These are phyloP conservation scores for Fusarium mexicanum DNA, from an alignment of 2,329 filamentous ascomycete species.

Conservation along the genomic window DNA sequence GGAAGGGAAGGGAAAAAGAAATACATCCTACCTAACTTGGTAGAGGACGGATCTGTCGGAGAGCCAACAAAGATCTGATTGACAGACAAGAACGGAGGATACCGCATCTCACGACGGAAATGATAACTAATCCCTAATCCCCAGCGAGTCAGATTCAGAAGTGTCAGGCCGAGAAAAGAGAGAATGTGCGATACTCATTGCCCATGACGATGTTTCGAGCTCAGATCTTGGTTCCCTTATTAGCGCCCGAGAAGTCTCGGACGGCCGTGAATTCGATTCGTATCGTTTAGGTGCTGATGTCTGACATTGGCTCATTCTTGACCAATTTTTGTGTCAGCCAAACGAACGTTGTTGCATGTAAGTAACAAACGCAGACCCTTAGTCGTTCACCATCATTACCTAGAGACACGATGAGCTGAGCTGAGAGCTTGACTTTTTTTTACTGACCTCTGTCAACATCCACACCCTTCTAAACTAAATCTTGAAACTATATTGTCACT, in stretches of 20 bases:
- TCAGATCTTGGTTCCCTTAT: slow-evolving; percentile 24
- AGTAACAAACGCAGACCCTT: slow-evolving; percentile 7
- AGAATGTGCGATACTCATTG: neutral
- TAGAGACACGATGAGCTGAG: neutral
- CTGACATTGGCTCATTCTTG: neutral
- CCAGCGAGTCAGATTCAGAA: neutral
- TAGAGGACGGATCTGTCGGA: slow-evolving; percentile 5
- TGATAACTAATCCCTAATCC: neutral
- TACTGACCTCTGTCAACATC: neutral
- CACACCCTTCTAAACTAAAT: slow-evolving; percentile 4
- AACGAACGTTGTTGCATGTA: neutral
- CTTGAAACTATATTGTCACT: slow-evolving; percentile 8
- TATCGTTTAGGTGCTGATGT: slow-evolving; percentile 6
- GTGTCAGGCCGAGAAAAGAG: neutral
- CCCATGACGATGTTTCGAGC: slow-evolving; percentile 20
- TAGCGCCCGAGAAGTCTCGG: slow-evolving; percentile 34
- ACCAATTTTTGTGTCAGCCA: neutral
- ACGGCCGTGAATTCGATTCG: slow-evolving; percentile 14
- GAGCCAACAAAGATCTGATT: slow-evolving; percentile 17
- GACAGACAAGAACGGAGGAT: slow-evolving; percentile 10
- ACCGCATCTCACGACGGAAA: neutral
- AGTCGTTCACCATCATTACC: neutral
- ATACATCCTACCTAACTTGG: neutral
- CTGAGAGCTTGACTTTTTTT: neutral
- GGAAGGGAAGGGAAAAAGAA: neutral